Evolutionary conservation across 2,329 filamentous ascomycete species (phyloP), one percentile per base, ranked within the genome.

Genomic region (Rosellinia necatrix): DNA sequence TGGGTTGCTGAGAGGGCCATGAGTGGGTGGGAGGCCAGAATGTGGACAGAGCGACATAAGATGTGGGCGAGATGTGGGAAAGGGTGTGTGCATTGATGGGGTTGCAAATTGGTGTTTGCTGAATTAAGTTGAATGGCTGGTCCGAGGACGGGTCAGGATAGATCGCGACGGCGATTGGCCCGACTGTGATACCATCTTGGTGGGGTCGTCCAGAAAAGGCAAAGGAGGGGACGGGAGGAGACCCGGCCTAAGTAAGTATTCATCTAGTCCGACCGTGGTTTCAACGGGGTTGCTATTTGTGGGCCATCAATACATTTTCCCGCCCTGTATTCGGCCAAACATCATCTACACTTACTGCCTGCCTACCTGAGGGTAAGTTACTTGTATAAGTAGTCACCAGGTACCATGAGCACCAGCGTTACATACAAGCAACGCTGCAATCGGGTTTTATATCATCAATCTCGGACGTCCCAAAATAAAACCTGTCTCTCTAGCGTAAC

Each of bases 101-200:
- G 48, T 34, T 52, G 19, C 49, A 55, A 52, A 41, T 42, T 51
- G 42, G 42, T 48, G 61, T 58, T 64, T 66, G 59, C 44, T 57
- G 30, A 34, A 53, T 50, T 48, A 30, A 40, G 12, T 46, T 53
- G 63, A 63, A 67, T 66, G 66, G 66, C 66, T 66, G 64, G 63
- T 63, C 56, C 30, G 56, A 43, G n/a, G n/a, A n/a, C n/a, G n/a
- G n/a, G n/a, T n/a, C n/a, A n/a, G n/a, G n/a, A n/a, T n/a, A n/a
- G n/a, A n/a, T n/a, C n/a, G n/a, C n/a, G n/a, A 22, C 8, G 51
- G 50, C 58, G 53, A 68, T 68, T 67, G 66, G 66, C 32, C 59
- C 58, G 58, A 51, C 37, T n/a, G 55, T 57, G 50, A 60, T 64
- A 59, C 63, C 63, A 43, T 44, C 47, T 35, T 10, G 44, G 53